Evolutionary conservation across 768 basidiomycete genomes (phyloP).

Genomic region (Hygrocybe punicea): DNA sequence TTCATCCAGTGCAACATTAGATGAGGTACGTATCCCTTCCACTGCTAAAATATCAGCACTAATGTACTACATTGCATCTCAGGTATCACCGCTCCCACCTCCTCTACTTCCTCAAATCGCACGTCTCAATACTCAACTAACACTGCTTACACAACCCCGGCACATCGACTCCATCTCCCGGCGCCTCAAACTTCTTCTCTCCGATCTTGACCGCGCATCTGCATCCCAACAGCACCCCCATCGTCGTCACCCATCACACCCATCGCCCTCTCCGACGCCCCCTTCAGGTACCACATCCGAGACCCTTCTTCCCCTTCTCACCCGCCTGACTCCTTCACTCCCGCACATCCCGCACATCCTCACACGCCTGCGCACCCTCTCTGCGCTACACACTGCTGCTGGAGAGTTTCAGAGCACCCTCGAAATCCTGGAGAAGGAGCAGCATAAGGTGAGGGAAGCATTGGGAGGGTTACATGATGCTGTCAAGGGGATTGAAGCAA

Average conservation of each 20-base stretch:
- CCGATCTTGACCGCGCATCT: conserved; percentile 85
- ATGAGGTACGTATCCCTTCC: conserved; percentile 59
- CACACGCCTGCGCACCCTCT: conserved; percentile 80
- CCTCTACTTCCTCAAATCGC: conserved; percentile 80
- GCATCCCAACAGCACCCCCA: conserved; percentile 47
- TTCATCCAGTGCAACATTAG: conserved; percentile 69
- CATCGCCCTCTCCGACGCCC: conserved; percentile 22
- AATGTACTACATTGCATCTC: not conserved
- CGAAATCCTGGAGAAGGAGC: conserved; percentile 65
- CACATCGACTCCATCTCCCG: conserved; percentile 95
- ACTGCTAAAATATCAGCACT: not conserved
- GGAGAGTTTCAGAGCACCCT: conserved; percentile 71
- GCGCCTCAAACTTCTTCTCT: conserved; percentile 84
- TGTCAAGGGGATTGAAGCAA: conserved; percentile 67
- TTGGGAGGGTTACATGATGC: conserved; percentile 68
- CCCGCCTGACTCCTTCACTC: conserved; percentile 66
- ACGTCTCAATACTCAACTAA: conserved; percentile 80
- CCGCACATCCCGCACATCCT: conserved; percentile 89
- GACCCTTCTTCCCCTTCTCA: conserved; percentile 63
- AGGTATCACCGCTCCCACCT: conserved; percentile 71
- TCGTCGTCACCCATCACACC: conserved; percentile 45
- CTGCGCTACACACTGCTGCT: conserved; percentile 77
- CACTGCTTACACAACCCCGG: conserved; percentile 88
- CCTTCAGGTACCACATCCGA: conserved; percentile 41
- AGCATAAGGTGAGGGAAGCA: conserved; percentile 57